Evolutionary conservation across 2,329 filamentous ascomycete species (phyloP), one percentile per base, ranked within the genome.

Genomic region (Calonectria hongkongensis): DNA sequence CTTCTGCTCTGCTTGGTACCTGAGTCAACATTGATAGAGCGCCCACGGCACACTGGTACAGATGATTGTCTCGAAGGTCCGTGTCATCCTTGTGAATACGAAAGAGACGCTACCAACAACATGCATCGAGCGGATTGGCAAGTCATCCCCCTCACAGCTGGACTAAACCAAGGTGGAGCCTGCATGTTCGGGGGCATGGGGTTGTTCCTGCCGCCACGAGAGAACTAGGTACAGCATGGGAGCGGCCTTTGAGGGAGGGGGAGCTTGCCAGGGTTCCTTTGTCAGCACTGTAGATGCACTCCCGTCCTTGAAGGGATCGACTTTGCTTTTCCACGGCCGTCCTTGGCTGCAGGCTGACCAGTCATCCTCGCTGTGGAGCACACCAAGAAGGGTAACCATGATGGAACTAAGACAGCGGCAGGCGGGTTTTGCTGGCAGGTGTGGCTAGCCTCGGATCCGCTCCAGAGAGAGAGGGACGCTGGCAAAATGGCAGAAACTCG

Each of bases 11-110:
- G 68, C 67, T 62, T 73, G 76, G 81, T 81, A 80, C 79, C 80
- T 82, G 78, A 79, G 77, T 80, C 75, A 77, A 76, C 74, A 75
- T 72, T 79, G 77, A 80, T 78, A 76, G 72, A 68, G 64, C 71
- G 63, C 73, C 74, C 77, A 76, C 65, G 65, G 77, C 30, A 33
- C 30, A 73, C 77, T 73, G 72, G 78, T 56, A 76, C 75, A 79
- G 80, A 74, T 77, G 79, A 83, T 80, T 83, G 81, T 83, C 79
- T 83, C 70, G 78, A 79, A 78, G 79, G 81, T 75, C 79, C 81
- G 83, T 84, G 80, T 79, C 78, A 80, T 76, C 79, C 81, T 76
- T 81, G 75, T 75, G 65, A 36, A 75, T 71, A 70, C 66, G 66
- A 68, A 73, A 72, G 72, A 69, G 72, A 76, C 76, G 72, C 74